These are phyloP conservation scores for Colletotrichum sp. DNA, from an alignment of 2,329 filamentous ascomycete genomes.

Conservation along the genomic window DNA sequence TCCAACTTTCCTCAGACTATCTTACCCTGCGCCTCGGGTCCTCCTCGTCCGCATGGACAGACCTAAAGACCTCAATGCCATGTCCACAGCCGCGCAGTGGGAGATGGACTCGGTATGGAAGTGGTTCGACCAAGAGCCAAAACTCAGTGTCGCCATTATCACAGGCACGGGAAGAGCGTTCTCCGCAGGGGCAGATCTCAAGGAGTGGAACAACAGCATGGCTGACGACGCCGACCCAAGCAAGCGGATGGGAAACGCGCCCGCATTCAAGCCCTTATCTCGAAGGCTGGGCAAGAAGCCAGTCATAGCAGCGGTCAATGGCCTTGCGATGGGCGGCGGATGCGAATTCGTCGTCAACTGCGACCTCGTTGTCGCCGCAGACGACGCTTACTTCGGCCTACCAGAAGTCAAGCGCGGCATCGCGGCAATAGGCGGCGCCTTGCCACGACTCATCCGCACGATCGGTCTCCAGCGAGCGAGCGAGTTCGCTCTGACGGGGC, in stretches of 20 bases:
- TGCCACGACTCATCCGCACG: conserved; percentile 53
- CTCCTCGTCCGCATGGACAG: conserved; percentile 45
- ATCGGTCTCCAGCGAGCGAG: conserved; percentile 27
- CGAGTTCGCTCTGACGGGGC: conserved; percentile 28
- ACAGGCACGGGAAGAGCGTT: conserved; percentile 60
- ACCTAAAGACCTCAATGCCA: conserved; percentile 42
- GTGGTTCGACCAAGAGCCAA: conserved; percentile 58
- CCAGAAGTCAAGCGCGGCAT: conserved; percentile 61
- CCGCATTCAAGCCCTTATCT: conserved; percentile 40
- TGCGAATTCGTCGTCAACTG: conserved; percentile 62
- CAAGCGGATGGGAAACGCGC: conserved; percentile 21
- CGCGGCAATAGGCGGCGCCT: conserved; percentile 55
- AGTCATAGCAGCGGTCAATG: conserved; percentile 64
- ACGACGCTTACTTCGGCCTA: conserved; percentile 54
- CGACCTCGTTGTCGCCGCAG: conserved; percentile 58
- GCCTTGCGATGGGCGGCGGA: conserved; percentile 60
- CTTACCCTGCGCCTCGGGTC: conserved; percentile 44
- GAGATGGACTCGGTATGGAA: conserved; percentile 53
- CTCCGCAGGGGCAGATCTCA: conserved; percentile 60
- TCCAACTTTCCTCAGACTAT: conserved; percentile 35
- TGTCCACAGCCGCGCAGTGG: conserved; percentile 42
- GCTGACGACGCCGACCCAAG: conserved; percentile 23
- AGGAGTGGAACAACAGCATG: conserved; percentile 46
- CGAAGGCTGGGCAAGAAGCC: conserved; percentile 53
- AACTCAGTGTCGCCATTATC: conserved; percentile 50